Conservation (phyloP, 2,329 filamentous ascomycete species). For the Apiospora arundinis region DNA sequence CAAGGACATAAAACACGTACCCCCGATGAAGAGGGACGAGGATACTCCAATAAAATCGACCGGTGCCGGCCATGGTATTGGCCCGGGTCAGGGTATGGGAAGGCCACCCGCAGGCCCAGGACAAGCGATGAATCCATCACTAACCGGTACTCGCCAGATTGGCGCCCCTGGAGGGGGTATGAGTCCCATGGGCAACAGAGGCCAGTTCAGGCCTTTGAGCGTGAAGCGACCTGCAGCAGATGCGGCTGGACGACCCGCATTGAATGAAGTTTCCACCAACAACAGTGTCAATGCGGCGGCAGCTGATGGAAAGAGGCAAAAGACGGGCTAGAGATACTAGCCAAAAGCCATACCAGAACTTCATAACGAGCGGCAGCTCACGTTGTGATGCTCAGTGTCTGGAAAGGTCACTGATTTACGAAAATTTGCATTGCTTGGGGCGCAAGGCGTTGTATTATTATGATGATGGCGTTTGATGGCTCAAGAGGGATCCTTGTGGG, state of each 20-base stretch:
- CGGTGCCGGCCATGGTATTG: neutral
- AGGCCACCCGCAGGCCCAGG: constrained; percentile 39
- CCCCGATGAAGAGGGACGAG: constrained; percentile 43
- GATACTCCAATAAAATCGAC: constrained; percentile 37
- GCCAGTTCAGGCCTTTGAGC: constrained; percentile 64
- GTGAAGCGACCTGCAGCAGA: constrained; percentile 57
- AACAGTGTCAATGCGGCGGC: constrained; percentile 36
- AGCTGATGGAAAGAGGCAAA: constrained; percentile 60
- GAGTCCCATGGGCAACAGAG: constrained; percentile 65
- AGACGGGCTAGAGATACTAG: constrained; percentile 43
- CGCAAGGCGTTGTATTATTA: neutral
- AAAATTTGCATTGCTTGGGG: constrained; percentile 3
- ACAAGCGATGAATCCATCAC: constrained; percentile 57
- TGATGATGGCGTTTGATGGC: neutral
- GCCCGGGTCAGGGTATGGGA: neutral
- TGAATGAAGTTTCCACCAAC: constrained; percentile 60
- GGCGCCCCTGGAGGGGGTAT: constrained; percentile 58
- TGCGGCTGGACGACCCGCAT: constrained; percentile 45
- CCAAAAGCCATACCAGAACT: neutral
- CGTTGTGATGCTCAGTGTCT: neutral
- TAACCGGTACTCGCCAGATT: constrained; percentile 63
- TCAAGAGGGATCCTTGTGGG: neutral
- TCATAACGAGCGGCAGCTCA: neutral
- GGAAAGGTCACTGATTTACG: constrained; percentile 9
- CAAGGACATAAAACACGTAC: constrained; percentile 60